These are phyloP conservation scores for Coleophoma eucalyptorum DNA, from an alignment of 2,329 filamentous ascomycete species.

Conservation along the genomic window DNA sequence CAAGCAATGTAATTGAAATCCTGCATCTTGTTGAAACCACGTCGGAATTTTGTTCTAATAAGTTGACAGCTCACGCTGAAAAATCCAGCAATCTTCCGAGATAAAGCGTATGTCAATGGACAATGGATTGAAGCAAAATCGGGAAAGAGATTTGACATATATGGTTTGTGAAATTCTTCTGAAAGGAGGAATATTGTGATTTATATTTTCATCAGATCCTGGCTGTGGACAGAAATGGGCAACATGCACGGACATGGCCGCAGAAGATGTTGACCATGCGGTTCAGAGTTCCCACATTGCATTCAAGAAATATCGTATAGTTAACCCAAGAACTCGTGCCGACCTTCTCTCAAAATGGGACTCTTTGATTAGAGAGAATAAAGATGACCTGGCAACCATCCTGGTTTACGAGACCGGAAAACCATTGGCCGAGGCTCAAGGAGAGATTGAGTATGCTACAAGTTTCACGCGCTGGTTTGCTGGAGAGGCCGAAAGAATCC, in stretches of 20 bases:
- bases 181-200: background rate
- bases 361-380: conserved; percentile 56
- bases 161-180: conserved; percentile 29
- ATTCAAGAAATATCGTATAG: conserved; percentile 55
- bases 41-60: no score
- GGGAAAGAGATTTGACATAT: conserved; percentile 47
- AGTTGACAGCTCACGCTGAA: conserved; percentile 26
- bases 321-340: conserved; percentile 56
- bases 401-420: conserved; percentile 57
- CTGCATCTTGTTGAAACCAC: no score
- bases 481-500: conserved; percentile 58
- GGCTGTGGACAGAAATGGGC: conserved; percentile 33
- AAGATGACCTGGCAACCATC: conserved; percentile 58
- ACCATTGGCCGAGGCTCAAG: conserved; percentile 45
- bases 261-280: conserved; percentile 57
- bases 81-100: conserved; percentile 43
- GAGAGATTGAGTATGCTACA: conserved; percentile 48
- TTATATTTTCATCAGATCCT: conserved; percentile 30
- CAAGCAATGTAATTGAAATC: background rate
- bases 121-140: conserved; percentile 48
- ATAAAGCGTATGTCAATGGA: conserved; percentile 44
- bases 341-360: conserved; percentile 64
- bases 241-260: conserved; percentile 35
- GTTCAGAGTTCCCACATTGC: conserved; percentile 56
- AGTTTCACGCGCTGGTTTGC: conserved; percentile 53